Base-by-base conservation (phyloP, 2,329 filamentous ascomycete species). In the Diaporthe ampelina region DNA sequence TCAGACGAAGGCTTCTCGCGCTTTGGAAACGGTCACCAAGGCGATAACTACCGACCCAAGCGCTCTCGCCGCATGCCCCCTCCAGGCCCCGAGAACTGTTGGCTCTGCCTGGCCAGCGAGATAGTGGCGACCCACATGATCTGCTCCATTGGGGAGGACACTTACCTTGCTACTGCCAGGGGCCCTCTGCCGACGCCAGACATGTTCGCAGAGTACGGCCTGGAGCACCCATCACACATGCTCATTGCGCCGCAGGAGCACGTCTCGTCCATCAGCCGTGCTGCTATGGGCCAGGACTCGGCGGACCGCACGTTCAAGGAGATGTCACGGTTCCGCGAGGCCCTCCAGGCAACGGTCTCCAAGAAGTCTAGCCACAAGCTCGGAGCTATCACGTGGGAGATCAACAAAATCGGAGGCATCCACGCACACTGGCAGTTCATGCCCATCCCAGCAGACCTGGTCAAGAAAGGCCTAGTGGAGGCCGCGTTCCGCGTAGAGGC, bases 341-440 rank as follows among this genome's bases (percentile, higher is more conserved):
- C 94, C 0, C 87, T 98, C 63, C 95, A 98, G 80, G 88, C 87
- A 59, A 97, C 98, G 94, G 87, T 98, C 17, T 84, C 86, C n/a
- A 84, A 82, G 29, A 83, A 82, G 75, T 87, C 86, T 73, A 82
- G 85, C 80, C 85, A 89, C 76, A 89, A 89, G 76, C 90, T 98
- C 1, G 97, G 96, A 21, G 90, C 92, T 3, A 93, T 98, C 1
- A 97, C 95, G 0, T 99, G 95, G 91, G 97, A 98, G 84, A 95
- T 99, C 79, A 96, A 92, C 81, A 92, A 95, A 68, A 88, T 88
- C 6, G 90, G 90, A 69, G 95, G 97, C 72, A 92, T 98, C 73
- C 97, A 99, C 81, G 89, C 93, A 1, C 96, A 98, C 80, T 98
- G 95, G 97, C 97, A 99, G 83, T 93, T 97, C 78, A 85, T 98